These are phyloP conservation scores for Coriolopsis trogii DNA, from an alignment of 1,284 basidiomycete species.

Conservation along the genomic window DNA sequence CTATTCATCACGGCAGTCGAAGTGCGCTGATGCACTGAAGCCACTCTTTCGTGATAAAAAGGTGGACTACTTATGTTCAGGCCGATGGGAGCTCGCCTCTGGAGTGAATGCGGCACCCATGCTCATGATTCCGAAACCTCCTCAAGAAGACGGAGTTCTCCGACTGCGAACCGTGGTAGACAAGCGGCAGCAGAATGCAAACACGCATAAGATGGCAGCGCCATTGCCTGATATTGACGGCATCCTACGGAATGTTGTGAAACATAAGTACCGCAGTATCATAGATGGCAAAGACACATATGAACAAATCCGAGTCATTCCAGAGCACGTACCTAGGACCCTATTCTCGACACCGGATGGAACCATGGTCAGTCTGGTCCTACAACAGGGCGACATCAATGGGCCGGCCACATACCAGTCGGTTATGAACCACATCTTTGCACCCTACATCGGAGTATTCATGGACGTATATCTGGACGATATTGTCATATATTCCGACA, in stretches of 20 bases:
- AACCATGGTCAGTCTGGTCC: conserved; percentile 37
- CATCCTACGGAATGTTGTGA: conserved; percentile 3
- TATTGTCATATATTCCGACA: conserved; percentile 30
- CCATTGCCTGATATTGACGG: conserved; percentile 27
- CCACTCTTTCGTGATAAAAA: background rate
- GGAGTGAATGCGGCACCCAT: background rate
- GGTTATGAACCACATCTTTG: conserved; percentile 37
- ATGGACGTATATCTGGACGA: conserved; percentile 25
- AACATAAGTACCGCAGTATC: conserved; percentile 6
- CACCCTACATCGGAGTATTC: conserved; percentile 27
- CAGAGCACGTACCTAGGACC: conserved; percentile 9
- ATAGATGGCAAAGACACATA: too few species aligned
- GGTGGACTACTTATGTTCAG: background rate
- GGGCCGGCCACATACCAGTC: conserved; percentile 36
- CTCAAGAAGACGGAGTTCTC: background rate
- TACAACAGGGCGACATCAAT: conserved; percentile 41
- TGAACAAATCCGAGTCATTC: conserved; percentile 20
- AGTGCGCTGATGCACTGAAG: conserved; percentile 15
- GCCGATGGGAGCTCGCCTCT: background rate
- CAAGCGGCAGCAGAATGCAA: conserved; percentile 34
- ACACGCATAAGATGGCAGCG: conserved; percentile 37
- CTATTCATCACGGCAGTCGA: conserved; percentile 34
- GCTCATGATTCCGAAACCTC: conserved; percentile 9
- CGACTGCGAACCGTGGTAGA: conserved; percentile 36
- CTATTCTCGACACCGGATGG: conserved; percentile 29